phyloP scores from a whole-genome alignment of 1,139 yeast species.

The Kurtzmaniella quercitrusa region DNA sequence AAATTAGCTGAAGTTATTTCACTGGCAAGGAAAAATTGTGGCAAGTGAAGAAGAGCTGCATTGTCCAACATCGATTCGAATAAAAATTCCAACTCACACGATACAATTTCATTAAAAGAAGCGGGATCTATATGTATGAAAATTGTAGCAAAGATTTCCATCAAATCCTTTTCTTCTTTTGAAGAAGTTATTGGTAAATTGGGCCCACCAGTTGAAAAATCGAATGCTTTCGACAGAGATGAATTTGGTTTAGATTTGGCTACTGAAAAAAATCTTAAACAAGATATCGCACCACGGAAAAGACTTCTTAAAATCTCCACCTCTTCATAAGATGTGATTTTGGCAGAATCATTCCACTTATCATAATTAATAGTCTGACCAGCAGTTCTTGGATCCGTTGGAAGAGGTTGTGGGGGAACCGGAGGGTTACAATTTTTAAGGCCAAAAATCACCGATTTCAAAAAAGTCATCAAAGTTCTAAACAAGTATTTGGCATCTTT shows the following conservation, averaged over 20 bases:
- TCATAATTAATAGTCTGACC: constrained; percentile 47
- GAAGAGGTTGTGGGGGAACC: constrained; percentile 52
- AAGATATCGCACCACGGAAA: constrained; percentile 81
- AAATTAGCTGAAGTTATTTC: constrained; percentile 92
- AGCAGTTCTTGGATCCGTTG: constrained; percentile 54
- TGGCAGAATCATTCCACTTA: constrained; percentile 84
- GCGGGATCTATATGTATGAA: constrained; percentile 94
- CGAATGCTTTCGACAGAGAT: constrained; percentile 48
- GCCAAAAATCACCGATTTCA: constrained; percentile 88
- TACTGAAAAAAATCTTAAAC: constrained; percentile 70
- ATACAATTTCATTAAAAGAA: constrained; percentile 88
- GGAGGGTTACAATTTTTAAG: constrained; percentile 89
- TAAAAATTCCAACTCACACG: constrained; percentile 71
- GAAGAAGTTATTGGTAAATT: constrained; percentile 81
- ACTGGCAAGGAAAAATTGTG: constrained; percentile 90
- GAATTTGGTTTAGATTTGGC: constrained; percentile 41
- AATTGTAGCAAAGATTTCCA: constrained; percentile 94
- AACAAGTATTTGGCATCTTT: constrained; percentile 87
- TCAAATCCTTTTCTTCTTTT: constrained; percentile 89
- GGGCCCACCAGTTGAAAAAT: constrained; percentile 66
- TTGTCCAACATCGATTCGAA: constrained; percentile 79
- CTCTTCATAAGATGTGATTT: constrained; percentile 79
- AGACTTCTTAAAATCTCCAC: constrained; percentile 69
- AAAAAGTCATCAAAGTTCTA: constrained; percentile 83
- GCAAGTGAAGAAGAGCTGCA: constrained; percentile 83